Conservation (phyloP, 1,284 basidiomycete genomes). For the Mycena citricolor region DNA sequence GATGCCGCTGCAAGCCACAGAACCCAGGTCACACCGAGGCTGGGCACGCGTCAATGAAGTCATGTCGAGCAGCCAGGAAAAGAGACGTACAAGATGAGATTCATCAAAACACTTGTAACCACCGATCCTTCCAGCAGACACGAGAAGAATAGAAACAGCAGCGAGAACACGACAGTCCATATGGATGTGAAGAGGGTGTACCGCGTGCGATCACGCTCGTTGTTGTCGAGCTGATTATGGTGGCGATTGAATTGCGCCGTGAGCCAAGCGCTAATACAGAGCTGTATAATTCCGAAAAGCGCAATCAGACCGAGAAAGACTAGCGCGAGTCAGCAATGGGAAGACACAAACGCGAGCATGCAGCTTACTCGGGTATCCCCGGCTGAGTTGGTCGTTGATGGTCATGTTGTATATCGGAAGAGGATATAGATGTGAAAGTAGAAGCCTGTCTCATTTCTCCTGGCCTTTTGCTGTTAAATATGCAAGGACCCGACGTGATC, state of each 20-base stretch:
- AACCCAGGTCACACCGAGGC: conserved; percentile 66
- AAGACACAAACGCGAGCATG: too few species aligned
- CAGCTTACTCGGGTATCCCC: too few species aligned
- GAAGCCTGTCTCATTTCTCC: too few species aligned
- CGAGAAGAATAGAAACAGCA: conserved; percentile 57
- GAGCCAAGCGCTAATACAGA: conserved; percentile 68
- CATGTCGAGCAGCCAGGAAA: conserved; percentile 5
- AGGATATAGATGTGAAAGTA: too few species aligned
- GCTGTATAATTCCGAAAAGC: conserved; percentile 61
- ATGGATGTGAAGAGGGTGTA: conserved; percentile 64
- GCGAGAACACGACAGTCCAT: conserved; percentile 64
- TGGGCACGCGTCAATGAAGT: conserved; percentile 27
- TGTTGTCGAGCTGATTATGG: conserved; percentile 48
- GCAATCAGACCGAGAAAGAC: conserved; percentile 53
- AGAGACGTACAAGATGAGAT: conserved; percentile 57
- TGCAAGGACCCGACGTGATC: too few species aligned
- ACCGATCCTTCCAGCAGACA: conserved; percentile 41
- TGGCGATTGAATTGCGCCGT: conserved; percentile 52
- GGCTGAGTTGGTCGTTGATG: too few species aligned
- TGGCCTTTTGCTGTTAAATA: too few species aligned
- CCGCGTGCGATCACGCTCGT: conserved; percentile 57
- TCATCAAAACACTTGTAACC: conserved; percentile 59
- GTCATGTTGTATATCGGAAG: too few species aligned
- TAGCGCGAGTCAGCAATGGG: too few species aligned
- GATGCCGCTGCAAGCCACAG: conserved; percentile 69